phyloP scores from a whole-genome alignment of 495 filamentous ascomycete species.

The Penicillium dipodomyicola region DNA sequence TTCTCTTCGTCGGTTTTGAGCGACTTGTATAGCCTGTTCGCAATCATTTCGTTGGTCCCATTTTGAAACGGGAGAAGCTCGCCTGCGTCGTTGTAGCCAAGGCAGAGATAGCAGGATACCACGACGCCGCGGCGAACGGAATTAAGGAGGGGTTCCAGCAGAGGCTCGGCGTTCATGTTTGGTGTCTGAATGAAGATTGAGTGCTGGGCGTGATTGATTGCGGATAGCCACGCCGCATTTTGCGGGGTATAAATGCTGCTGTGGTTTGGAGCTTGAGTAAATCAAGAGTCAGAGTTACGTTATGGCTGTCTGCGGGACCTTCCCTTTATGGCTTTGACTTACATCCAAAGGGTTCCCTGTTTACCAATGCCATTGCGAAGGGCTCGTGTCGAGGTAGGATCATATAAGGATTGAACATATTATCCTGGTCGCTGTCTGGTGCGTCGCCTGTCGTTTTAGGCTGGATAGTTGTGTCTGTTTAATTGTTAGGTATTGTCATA shows the following conservation, averaged over 20 bases:
- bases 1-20: slow-evolving; percentile 46
- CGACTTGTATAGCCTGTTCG: slow-evolving; percentile 53
- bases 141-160: slow-evolving; percentile 58
- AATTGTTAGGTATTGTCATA: slow-evolving; percentile 7
- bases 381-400: slow-evolving; percentile 51
- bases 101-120: slow-evolving; percentile 66
- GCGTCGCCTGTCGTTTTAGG: slow-evolving; percentile 49
- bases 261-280: slow-evolving; percentile 51
- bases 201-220: slow-evolving; percentile 58
- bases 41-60: slow-evolving; percentile 71
- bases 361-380: slow-evolving; percentile 70
- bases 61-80: slow-evolving; percentile 73
- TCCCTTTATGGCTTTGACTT: slow-evolving; percentile 9
- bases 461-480: slow-evolving; percentile 54
- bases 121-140: slow-evolving; percentile 65
- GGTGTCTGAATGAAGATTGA: slow-evolving; percentile 73
- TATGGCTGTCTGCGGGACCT: background rate
- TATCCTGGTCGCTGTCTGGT: slow-evolving; percentile 47
- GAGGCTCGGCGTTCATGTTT: slow-evolving; percentile 68
- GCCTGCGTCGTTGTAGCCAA: slow-evolving; percentile 77
- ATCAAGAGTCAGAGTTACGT: background rate
- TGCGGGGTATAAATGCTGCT: slow-evolving; percentile 61
- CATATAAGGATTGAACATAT: slow-evolving; percentile 64
- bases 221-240: slow-evolving; percentile 68
- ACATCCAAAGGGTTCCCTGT: slow-evolving; percentile 62